Base-by-base conservation (phyloP, 139 green algal genomes). In the Chlorella sp. region DNA sequence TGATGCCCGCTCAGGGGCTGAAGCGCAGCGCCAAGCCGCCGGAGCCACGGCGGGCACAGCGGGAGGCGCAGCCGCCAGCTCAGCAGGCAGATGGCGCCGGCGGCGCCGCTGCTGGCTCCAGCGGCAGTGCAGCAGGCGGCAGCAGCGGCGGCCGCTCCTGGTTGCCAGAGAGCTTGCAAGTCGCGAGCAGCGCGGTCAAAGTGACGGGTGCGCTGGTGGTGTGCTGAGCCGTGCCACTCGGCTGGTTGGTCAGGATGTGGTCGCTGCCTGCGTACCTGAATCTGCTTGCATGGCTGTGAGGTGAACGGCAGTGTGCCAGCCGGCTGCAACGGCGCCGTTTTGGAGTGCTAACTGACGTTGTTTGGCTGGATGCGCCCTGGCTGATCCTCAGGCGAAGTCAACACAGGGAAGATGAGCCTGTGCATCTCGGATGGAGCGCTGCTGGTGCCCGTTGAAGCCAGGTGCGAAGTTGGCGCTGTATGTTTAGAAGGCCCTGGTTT, bases 151-250 rank as follows among this genome's bases (percentile, higher is more conserved):
- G 36, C 77, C 44, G 34, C 41, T 41, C 54, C 1, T 83, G 77
- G 77, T 40, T 83, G 60, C 60, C 77, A 0, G 77, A 83, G 40
- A 83, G 77, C 77, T 36, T 83, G 58, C 77, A 83, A 64, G 60
- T 74, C 0, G 77, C 60, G 14, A 46, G 24, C 28, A n/a, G 26
- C 17, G 30, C 77, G 3, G 77, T 83, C 2, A 64, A 41, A 16
- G 24, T 83, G 30, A 73, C 77, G 16, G 77, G 77, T 73, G 58
- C 8, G 76, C 3, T 0, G 3, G n/a, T n/a, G n/a, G n/a, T n/a
- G n/a, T n/a, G n/a, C n/a, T n/a, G n/a, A n/a, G n/a, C n/a, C n/a
- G n/a, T n/a, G n/a, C n/a, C n/a, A n/a, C n/a, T n/a, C n/a, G n/a
- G n/a, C n/a, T n/a, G n/a, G n/a, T n/a, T n/a, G n/a, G n/a, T n/a